Evolutionary conservation across 768 basidiomycete genomes (phyloP).

Genomic region (Strobilomyces dryophilus): DNA sequence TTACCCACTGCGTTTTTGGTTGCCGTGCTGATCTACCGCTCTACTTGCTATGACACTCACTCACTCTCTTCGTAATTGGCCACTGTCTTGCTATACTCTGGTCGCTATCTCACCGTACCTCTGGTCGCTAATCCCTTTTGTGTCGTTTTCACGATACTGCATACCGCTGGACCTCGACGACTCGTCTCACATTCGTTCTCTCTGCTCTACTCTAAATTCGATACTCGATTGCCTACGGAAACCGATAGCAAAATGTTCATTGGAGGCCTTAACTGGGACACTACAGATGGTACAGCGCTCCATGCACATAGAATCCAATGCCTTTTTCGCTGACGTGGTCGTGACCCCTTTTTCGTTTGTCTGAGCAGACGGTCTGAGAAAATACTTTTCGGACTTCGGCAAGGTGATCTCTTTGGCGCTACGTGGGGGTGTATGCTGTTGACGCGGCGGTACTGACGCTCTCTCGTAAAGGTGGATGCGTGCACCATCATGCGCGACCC

Average conservation of each 20-base stretch:
- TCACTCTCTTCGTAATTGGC: constrained; percentile 20
- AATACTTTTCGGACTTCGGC: constrained; percentile 79
- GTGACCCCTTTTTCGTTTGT: constrained; percentile 14
- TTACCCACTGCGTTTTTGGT: constrained; percentile 20
- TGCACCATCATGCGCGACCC: constrained; percentile 86
- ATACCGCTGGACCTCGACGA: constrained; percentile 33
- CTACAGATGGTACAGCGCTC: constrained; percentile 71
- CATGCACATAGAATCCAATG: constrained; percentile 22
- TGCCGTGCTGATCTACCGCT: constrained; percentile 27
- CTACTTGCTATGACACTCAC: constrained; percentile 20
- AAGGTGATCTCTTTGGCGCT: constrained; percentile 41
- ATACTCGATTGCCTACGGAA: constrained; percentile 28
- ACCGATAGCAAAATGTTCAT: constrained; percentile 83
- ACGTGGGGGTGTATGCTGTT: background rate
- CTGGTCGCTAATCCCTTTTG: constrained; percentile 33
- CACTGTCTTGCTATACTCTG: constrained; percentile 28
- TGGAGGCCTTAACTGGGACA: constrained; percentile 89
- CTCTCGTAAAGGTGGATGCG: constrained; percentile 56
- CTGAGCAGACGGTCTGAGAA: constrained; percentile 53
- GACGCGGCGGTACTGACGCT: constrained; percentile 9
- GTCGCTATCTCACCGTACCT: constrained; percentile 33
- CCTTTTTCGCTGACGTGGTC: constrained; percentile 24
- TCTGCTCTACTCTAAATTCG: constrained; percentile 27
- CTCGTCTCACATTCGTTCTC: constrained; percentile 25
- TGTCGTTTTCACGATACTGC: constrained; percentile 33